Conservation (phyloP, 2,329 filamentous ascomycete species). For the Zymoseptoria passerinii region DNA sequence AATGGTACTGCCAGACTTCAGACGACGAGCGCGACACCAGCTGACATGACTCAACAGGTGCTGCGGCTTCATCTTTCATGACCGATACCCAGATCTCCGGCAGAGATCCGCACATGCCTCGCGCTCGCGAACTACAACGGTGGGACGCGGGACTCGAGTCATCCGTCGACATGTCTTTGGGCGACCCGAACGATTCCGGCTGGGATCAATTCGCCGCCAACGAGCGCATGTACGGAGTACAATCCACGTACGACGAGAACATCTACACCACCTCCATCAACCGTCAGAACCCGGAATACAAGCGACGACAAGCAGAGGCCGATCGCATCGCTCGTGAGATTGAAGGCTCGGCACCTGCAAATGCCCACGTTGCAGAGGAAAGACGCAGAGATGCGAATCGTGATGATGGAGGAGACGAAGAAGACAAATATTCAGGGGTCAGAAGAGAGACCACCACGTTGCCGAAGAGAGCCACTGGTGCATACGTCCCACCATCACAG, state of each 20-base stretch:
- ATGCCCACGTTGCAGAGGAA: slow-evolving; percentile 84
- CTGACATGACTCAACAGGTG: not conserved
- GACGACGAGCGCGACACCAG: not conserved
- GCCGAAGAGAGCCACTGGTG: slow-evolving; percentile 51
- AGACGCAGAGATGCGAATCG: slow-evolving; percentile 56
- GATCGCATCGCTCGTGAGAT: slow-evolving; percentile 85
- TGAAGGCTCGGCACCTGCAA: slow-evolving; percentile 63
- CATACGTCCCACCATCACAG: slow-evolving; percentile 85
- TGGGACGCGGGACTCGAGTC: slow-evolving; percentile 63
- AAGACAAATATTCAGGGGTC: slow-evolving; percentile 97
- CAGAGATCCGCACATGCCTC: slow-evolving; percentile 47
- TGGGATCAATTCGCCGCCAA: slow-evolving; percentile 97
- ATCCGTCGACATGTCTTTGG: slow-evolving; percentile 56
- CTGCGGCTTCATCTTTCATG: slow-evolving; percentile 57
- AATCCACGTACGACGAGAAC: slow-evolving; percentile 86
- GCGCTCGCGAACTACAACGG: slow-evolving; percentile 68
- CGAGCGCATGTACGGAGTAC: slow-evolving; percentile 76
- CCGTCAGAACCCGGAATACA: slow-evolving; percentile 72
- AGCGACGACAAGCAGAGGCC: slow-evolving; percentile 66
- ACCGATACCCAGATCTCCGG: slow-evolving; percentile 87
- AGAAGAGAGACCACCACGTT: slow-evolving; percentile 60
- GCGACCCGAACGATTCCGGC: slow-evolving; percentile 29
- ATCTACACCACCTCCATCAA: slow-evolving; percentile 91
- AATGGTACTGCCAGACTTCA: slow-evolving; percentile 45
- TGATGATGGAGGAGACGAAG: slow-evolving; percentile 70